phyloP scores from a whole-genome alignment of 164 flowering plant genomes.

The Tinospora cordifolia region DNA sequence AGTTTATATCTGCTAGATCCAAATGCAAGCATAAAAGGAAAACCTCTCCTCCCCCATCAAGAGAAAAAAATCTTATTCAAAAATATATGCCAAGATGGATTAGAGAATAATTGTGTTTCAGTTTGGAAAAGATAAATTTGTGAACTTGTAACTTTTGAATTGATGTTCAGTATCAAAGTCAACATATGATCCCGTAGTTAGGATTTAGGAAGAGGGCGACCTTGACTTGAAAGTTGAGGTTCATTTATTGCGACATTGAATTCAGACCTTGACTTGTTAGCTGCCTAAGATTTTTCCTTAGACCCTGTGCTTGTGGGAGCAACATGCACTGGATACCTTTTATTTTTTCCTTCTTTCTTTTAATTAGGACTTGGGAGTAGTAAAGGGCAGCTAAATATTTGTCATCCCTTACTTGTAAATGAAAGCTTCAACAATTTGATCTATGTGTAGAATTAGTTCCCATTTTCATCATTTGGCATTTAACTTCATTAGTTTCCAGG shows the following conservation, averaged over 20 bases:
- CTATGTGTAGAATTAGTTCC: background rate
- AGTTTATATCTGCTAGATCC: background rate
- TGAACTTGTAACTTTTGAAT: background rate
- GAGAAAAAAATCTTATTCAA: background rate
- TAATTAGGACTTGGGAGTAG: background rate
- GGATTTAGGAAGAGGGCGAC: background rate
- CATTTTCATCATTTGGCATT: background rate
- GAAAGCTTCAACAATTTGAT: background rate
- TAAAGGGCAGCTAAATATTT: too few relatives aligned
- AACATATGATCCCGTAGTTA: background rate
- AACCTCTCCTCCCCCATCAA: background rate
- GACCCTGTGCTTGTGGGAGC: too few relatives aligned
- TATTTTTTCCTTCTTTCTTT: background rate
- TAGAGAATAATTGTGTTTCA: background rate
- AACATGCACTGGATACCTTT: too few relatives aligned
- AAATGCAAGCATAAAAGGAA: too few relatives aligned
- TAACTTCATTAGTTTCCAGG: background rate
- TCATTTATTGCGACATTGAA: too few relatives aligned
- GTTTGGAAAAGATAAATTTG: background rate
- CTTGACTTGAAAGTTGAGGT: background rate
- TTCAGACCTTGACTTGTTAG: too few relatives aligned
- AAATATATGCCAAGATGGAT: background rate
- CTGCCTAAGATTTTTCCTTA: too few relatives aligned
- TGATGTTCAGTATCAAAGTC: background rate
- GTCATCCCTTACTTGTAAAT: too few relatives aligned